A percentile compares a stretch with the other conserved stretches of the same genome.
These are phyloP conservation scores for Penicillium herquei DNA, from an alignment of 495 filamentous ascomycete species.

Conservation along the genomic window DNA sequence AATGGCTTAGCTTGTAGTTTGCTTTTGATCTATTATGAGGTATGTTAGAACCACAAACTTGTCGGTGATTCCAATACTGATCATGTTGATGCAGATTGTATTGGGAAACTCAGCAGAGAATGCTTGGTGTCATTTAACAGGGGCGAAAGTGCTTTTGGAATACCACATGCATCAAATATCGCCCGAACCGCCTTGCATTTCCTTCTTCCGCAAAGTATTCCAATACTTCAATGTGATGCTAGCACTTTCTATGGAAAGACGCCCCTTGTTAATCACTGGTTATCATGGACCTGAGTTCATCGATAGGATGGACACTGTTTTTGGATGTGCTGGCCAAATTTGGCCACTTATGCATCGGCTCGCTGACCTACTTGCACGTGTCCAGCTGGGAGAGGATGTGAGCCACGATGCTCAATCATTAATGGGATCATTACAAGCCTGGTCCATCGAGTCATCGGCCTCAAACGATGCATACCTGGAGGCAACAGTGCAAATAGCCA, in stretches of 20 bases:
- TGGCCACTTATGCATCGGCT: constrained; percentile 12
- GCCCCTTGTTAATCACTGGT: neutral
- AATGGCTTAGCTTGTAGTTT: constrained; percentile 9
- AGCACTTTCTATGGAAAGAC: constrained; percentile 6
- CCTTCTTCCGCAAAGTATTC: constrained; percentile 11
- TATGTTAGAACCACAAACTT: neutral
- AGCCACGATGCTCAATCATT: neutral
- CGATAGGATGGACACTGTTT: constrained; percentile 8
- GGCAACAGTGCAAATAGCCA: constrained; percentile 12
- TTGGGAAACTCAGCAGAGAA: constrained; percentile 10
- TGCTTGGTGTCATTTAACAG: constrained; percentile 13
- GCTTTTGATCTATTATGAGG: constrained; percentile 15
- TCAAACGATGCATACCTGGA: constrained; percentile 3
- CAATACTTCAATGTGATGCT: constrained; percentile 18
- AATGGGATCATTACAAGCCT: neutral
- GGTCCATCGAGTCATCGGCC: constrained; percentile 1
- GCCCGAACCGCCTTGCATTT: neutral
- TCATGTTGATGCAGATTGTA: constrained; percentile 2
- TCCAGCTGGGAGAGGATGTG: constrained; percentile 3
- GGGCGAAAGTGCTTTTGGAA: constrained; percentile 7
- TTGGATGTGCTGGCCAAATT: constrained; percentile 6
- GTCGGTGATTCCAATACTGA: neutral
- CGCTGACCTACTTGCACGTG: constrained; percentile 2
- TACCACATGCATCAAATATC: neutral
- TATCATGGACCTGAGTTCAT: neutral